Evolutionary conservation across 768 basidiomycete species (phyloP), one percentile per base, ranked within the genome.

Genomic region (Boletus speciosus): DNA sequence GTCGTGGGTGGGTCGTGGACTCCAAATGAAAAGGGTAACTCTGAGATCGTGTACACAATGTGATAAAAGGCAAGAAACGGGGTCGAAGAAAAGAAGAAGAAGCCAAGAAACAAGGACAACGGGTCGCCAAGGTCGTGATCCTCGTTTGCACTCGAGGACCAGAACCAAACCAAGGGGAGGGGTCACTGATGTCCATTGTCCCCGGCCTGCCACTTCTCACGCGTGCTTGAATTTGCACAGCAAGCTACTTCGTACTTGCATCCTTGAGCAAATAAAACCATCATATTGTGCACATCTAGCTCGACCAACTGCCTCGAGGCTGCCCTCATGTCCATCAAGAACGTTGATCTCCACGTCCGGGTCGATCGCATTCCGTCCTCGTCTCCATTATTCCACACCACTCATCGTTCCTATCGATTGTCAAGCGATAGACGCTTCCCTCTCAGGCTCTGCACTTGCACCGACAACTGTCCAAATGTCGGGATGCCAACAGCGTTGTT

Each of bases 1-100:
- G 67, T 64, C 61, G 66, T 60, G 68, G 62, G 59, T 61, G 68
- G 65, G 60, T 70, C 67, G 68, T 71, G 63, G 66, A 61, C 64
- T 69, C 48, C 49, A 64, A 64, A 69, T 65, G 65, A 71, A 70
- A 65, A 65, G 70, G 73, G 63, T 60, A 71, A 66, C 54, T 51
- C 51, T 52, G 58, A 61, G 61, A 69, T 66, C 65, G 71, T 68
- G 65, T 62, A 76, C 54, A 62, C 60, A 68, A 71, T 57, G 66
- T 67, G 61, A 58, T 63, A 63, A 62, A 66, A 68, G 64, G 65
- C 49, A 60, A 59, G 64, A 61, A 69, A 65, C 67, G 61, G 68
- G 63, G 67, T 66, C 61, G 68, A 69, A 66, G 65, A 71, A 67
- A 61, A 68, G 71, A 66, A 66, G 68, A 59, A 57, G 63, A 63